Percentiles rank a stretch among this genome's conserved stretches.
Conservation (phyloP, 192 early-diverging fungal species). For the Pilobolus umbonatus region DNA sequence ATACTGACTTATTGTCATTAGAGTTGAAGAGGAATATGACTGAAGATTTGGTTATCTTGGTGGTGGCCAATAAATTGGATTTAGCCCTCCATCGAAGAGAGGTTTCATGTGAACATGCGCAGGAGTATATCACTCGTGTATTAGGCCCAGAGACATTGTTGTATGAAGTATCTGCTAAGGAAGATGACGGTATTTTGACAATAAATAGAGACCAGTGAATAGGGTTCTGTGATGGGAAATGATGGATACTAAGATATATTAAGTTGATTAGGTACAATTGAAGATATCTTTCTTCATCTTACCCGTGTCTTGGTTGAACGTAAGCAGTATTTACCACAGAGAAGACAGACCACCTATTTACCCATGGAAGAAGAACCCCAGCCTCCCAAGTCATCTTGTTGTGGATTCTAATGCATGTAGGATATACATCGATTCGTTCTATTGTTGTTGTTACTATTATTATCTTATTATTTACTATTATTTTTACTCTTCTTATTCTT, state of each 20-base stretch:
- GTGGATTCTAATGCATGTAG: constrained; percentile 5
- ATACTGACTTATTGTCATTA: constrained; percentile 13
- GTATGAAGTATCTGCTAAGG: constrained; percentile 69
- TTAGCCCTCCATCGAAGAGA: constrained; percentile 50
- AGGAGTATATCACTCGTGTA: constrained; percentile 54
- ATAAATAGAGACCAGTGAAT: no score
- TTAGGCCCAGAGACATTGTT: constrained; percentile 58
- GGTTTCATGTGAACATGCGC: constrained; percentile 52
- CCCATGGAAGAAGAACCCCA: constrained; percentile 18
- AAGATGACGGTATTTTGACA: constrained; percentile 59
- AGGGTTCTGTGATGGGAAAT: no score
- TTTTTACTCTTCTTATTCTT: constrained; percentile 1
- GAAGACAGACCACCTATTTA: constrained; percentile 8
- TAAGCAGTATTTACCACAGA: constrained; percentile 27
- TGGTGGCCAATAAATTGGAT: constrained; percentile 72
- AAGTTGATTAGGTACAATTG: constrained; percentile 36
- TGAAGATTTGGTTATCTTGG: constrained; percentile 61
- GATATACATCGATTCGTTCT: not conserved
- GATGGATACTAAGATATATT: not conserved
- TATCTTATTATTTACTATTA: constrained; percentile 5
- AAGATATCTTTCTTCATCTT: constrained; percentile 50
- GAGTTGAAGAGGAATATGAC: constrained; percentile 62
- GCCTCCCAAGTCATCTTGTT: constrained; percentile 17
- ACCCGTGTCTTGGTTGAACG: constrained; percentile 41
- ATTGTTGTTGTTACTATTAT: constrained; percentile 1